Percentiles rank a stretch among this genome's conserved stretches.
These are phyloP conservation scores for Mucor racemosus DNA, from an alignment of 371 early-diverging fungal species.

Conservation along the genomic window DNA sequence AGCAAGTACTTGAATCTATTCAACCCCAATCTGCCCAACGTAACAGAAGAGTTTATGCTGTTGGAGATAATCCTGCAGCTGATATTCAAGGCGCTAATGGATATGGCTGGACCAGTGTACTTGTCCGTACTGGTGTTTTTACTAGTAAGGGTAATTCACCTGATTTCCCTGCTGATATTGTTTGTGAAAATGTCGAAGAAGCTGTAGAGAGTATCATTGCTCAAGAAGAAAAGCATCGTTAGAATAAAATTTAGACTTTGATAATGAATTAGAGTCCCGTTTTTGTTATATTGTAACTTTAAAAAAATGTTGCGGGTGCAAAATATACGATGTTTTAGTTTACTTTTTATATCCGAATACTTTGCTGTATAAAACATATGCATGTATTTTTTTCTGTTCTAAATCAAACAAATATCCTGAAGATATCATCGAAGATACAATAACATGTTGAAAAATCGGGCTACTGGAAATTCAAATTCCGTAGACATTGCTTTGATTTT, in stretches of 20 bases:
- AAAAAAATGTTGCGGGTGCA: no score
- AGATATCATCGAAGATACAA: no score
- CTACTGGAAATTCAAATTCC: no score
- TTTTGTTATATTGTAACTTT: no score
- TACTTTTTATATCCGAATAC: no score
- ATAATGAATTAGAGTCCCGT: no score
- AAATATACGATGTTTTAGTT: no score
- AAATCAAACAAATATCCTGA: no score
- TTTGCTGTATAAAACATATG: no score
- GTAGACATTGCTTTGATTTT: no score
- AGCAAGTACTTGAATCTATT: conserved; percentile 51
- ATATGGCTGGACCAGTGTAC: conserved; percentile 80
- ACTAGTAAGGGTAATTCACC: conserved; percentile 57
- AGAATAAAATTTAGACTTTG: background rate
- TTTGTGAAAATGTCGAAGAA: conserved; percentile 76
- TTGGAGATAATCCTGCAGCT: conserved; percentile 79
- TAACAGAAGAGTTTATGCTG: conserved; percentile 56
- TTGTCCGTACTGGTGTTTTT: conserved; percentile 87
- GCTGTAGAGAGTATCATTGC: conserved; percentile 68
- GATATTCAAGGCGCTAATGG: conserved; percentile 85
- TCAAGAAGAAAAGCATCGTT: conserved; percentile 26
- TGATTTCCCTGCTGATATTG: conserved; percentile 62
- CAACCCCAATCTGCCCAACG: background rate
- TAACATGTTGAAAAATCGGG: no score
- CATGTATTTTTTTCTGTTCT: no score